Conservation (phyloP, 2,329 filamentous ascomycete genomes). For the Penicillium sp. region DNA sequence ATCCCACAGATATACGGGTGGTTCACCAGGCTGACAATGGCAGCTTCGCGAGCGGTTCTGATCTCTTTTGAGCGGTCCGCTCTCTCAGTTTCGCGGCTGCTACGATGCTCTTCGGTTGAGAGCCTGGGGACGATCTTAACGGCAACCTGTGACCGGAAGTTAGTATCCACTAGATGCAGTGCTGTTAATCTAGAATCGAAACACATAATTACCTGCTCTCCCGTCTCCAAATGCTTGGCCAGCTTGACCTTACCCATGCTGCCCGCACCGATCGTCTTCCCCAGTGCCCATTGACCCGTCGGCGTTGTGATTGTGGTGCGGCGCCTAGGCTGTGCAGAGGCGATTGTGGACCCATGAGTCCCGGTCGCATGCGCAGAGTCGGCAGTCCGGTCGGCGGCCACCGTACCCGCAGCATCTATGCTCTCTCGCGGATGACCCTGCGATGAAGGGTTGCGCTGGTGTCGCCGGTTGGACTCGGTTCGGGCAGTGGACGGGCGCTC, state of each 20-base stretch:
- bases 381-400: conserved; percentile 54
- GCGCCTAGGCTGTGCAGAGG: conserved; percentile 47
- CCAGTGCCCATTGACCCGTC: conserved; percentile 89
- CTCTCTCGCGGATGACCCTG: conserved; percentile 44
- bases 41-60: conserved; percentile 88
- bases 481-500: conserved; percentile 45
- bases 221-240: conserved; percentile 82
- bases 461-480: conserved; percentile 53
- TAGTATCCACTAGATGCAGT: neutral
- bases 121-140: conserved; percentile 95
- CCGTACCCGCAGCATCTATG: conserved; percentile 46
- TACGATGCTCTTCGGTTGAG: conserved; percentile 78
- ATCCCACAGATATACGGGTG: conserved; percentile 96
- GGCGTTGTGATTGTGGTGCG: conserved; percentile 84
- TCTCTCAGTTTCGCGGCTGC: conserved; percentile 71
- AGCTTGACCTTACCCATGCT: conserved; percentile 99
- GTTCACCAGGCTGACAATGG: conserved; percentile 89
- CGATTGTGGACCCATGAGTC: conserved; percentile 30
- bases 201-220: conserved; percentile 88
- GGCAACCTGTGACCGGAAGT: conserved; percentile 63
- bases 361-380: conserved; percentile 48
- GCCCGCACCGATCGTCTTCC: conserved; percentile 94
- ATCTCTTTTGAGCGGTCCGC: conserved; percentile 97
- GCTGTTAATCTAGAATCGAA: no score
- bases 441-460: conserved; percentile 41